Conservation (phyloP, 73 alveolate species). For the Paramecium pentaurelia region DNA sequence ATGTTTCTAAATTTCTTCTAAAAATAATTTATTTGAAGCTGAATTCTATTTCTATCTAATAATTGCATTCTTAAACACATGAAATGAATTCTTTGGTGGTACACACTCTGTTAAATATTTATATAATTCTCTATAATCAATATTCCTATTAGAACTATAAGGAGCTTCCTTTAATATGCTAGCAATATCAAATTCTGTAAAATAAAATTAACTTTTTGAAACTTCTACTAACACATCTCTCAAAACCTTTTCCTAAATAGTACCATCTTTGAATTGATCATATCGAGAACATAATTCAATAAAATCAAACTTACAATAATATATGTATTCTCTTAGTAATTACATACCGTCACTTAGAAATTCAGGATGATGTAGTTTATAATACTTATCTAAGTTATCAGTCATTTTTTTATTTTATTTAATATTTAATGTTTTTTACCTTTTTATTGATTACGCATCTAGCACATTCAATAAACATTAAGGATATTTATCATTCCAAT, state of each 20-base stretch:
- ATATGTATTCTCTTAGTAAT: not conserved
- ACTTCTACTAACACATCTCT: conserved; percentile 19
- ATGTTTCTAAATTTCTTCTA: not conserved
- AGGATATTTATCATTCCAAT: not conserved
- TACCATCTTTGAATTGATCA: conserved; percentile 45
- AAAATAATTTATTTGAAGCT: not conserved
- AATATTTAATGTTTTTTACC: not conserved
- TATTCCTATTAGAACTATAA: not conserved
- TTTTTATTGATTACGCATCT: not conserved
- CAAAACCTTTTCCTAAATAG: not conserved
- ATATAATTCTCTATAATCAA: conserved; percentile 26
- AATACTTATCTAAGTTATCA: conserved; percentile 27
- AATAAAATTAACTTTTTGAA: not conserved
- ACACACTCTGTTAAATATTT: not conserved
- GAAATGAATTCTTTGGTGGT: not conserved
- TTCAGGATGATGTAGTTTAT: conserved; percentile 24
- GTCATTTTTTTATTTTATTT: not conserved
- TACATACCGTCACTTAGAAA: conserved; percentile 27
- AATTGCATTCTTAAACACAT: not conserved
- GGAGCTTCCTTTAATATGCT: conserved; percentile 22
- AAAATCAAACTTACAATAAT: conserved; percentile 23
- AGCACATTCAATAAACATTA: not conserved
- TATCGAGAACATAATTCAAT: not conserved
- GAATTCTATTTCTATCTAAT: not conserved
- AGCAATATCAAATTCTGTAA: not conserved